phyloP scores from a whole-genome alignment of 768 basidiomycete genomes.

The Cyclocybe cylindracea region DNA sequence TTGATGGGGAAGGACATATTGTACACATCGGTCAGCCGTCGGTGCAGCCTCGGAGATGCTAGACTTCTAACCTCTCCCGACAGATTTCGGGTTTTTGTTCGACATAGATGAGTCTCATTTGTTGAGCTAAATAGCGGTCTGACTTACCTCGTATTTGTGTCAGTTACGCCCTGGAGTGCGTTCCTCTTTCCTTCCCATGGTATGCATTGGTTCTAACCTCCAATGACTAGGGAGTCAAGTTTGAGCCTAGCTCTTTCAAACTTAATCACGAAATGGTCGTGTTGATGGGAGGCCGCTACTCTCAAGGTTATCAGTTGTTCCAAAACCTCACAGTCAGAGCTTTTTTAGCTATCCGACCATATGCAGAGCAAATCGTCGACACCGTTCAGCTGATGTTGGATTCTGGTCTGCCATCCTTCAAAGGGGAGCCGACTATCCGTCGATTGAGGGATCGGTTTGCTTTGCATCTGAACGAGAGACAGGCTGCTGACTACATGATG shows the following conservation, averaged over 20 bases:
- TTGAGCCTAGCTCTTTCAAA: constrained; percentile 98
- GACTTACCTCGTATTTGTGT: constrained; percentile 24
- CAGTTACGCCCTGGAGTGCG: constrained; percentile 70
- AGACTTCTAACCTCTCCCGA: constrained; percentile 1
- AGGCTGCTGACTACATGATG: constrained; percentile 95
- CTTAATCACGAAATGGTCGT: constrained; percentile 98
- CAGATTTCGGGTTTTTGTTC: constrained; percentile 94
- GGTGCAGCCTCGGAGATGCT: neutral
- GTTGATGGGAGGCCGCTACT: constrained; percentile 93
- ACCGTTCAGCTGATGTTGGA: constrained; percentile 94
- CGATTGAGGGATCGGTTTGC: constrained; percentile 87
- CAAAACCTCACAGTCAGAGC: constrained; percentile 93
- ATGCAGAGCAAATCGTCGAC: constrained; percentile 86
- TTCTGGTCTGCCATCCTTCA: constrained; percentile 94
- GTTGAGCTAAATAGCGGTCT: constrained; percentile 13
- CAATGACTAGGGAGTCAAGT: constrained; percentile 84
- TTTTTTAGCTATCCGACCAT: constrained; percentile 94
- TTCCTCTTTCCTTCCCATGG: constrained; percentile 7
- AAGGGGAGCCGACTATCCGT: constrained; percentile 90
- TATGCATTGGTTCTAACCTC: constrained; percentile 2
- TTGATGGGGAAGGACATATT: constrained; percentile 96
- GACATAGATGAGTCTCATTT: constrained; percentile 88
- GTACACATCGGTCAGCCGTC: constrained; percentile 80
- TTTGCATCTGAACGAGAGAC: constrained; percentile 77
- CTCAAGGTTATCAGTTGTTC: constrained; percentile 94